Conservation (phyloP, 176 grass and related monocot species). For the Eragrostis nindensis region DNA sequence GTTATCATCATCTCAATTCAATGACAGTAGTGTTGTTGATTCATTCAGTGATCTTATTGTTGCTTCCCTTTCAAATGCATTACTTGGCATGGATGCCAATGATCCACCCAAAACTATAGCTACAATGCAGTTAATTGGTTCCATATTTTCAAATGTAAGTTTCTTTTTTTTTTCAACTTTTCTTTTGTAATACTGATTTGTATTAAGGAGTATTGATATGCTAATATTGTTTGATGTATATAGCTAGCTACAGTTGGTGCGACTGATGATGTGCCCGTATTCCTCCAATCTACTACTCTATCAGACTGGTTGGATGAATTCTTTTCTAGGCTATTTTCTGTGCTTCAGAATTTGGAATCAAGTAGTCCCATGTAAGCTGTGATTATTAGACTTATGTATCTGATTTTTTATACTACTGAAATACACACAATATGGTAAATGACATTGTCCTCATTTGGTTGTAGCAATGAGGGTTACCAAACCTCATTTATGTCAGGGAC, state of each 20-base stretch:
- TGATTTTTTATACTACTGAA: slow-evolving; percentile 17
- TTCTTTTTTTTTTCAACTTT: slow-evolving; percentile 29
- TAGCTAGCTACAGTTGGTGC: slow-evolving; percentile 77
- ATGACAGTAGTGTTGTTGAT: slow-evolving; percentile 47
- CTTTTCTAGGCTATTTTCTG: slow-evolving; percentile 85
- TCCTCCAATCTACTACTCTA: slow-evolving; percentile 69
- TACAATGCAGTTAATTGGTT: slow-evolving; percentile 92
- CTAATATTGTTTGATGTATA: slow-evolving; percentile 49
- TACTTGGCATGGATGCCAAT: slow-evolving; percentile 99
- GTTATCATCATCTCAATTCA: slow-evolving; percentile 52
- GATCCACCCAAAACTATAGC: slow-evolving; percentile 97
- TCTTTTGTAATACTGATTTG: slow-evolving; percentile 32
- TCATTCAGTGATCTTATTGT: slow-evolving; percentile 69
- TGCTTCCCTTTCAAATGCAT: slow-evolving; percentile 87
- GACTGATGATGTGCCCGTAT: slow-evolving; percentile 56
- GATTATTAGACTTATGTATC: slow-evolving; percentile 11
- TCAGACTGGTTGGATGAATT: slow-evolving; percentile 94
- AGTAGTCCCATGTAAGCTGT: slow-evolving; percentile 81
- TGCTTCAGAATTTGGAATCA: slow-evolving; percentile 92
- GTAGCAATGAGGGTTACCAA: slow-evolving; percentile 77
- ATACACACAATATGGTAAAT: slow-evolving; percentile 16
- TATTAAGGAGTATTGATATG: slow-evolving; percentile 18
- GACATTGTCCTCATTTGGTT: slow-evolving; percentile 52
- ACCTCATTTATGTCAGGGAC: slow-evolving; percentile 73
- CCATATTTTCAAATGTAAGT: slow-evolving; percentile 95